A percentile compares a stretch with the other conserved stretches of the same genome.
These are phyloP conservation scores for Ceriops decandra DNA, from an alignment of 345 rosid species.

Conservation along the genomic window DNA sequence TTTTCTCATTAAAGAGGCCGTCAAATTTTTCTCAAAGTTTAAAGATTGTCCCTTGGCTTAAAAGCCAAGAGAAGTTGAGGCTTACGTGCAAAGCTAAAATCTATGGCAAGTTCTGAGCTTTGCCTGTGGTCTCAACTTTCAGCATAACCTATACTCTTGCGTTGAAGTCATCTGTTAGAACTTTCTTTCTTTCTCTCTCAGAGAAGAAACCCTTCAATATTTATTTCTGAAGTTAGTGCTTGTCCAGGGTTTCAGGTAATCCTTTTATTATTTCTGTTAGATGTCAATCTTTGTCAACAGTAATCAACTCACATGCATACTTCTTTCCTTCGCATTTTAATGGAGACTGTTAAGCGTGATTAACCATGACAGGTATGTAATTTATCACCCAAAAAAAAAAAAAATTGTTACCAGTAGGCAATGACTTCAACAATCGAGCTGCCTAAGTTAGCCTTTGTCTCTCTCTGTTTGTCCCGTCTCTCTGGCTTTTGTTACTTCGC, in stretches of 20 bases:
- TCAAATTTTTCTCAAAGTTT: constrained; percentile 18
- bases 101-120: neutral
- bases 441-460: no score
- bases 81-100: constrained; percentile 54
- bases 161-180: neutral
- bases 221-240: constrained; percentile 7
- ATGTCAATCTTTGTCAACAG: neutral
- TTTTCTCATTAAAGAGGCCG: constrained; percentile 1
- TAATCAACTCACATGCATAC: neutral
- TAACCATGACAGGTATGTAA: no score
- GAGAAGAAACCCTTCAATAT: neutral
- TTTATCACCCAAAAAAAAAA: no score
- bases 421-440: no score
- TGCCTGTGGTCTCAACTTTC: neutral
- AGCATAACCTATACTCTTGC: neutral
- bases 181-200: neutral
- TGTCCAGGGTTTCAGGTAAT: constrained; percentile 10
- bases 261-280: constrained; percentile 1
- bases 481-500: no score
- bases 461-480: no score
- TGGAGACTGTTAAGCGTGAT: neutral
- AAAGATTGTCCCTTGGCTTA: constrained; percentile 50
- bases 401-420: no score
- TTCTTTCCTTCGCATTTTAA: neutral
- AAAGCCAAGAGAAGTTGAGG: constrained; percentile 62